Evolutionary conservation across 2,329 filamentous ascomycete species (phyloP), one percentile per base, ranked within the genome.

Genomic region (Pseudogymnoascus sp.): DNA sequence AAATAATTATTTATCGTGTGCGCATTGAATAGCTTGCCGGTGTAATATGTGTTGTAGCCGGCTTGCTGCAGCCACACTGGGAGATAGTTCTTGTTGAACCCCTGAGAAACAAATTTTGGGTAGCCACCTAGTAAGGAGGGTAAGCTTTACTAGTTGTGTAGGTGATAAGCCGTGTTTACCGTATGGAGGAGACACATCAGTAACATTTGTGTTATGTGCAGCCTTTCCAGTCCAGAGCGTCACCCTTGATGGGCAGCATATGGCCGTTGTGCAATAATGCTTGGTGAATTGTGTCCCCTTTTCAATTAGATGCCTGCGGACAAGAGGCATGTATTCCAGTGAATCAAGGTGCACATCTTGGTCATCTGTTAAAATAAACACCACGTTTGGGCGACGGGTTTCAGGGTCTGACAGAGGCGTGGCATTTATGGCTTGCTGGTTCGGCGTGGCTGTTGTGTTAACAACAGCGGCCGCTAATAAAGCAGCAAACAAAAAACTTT

Each of bases 11-110:
- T 69, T 1, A 82, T 76, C 0, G 76, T 82, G 60, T 89, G 86
- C 0, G 80, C 77, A 66, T 91, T 91, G 74, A 88, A 87, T 81
- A 3, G 77, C 75, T 91, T 91, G n/a, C 86, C 88, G 0, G 83
- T 83, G 68, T 90, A 91, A 69, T 88, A 90, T 0, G 87, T 90
- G 66, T 83, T 82, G 69, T 90, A 90, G 0, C 86, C 87, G 0
- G 81, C 83, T 3, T 81, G 72, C 66, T 89, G 85, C n/a, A 91
- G 73, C 87, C 88, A 91, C 0, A 90, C 71, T 0, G 87, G 88
- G 0, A 91, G 78, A 64, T 87, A 90, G 37, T 86, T 81, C 1
- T 86, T 80, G 63, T 90, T 89, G 64, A 84, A 78, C 0, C 87
- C 87, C 61, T 87, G 78, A 2, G 76, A 75, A 12, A 90, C 74